Evolutionary conservation across 306 rosid species (phyloP), one percentile per base, ranked within the genome.

Genomic region (Trifolium subterraneum): DNA sequence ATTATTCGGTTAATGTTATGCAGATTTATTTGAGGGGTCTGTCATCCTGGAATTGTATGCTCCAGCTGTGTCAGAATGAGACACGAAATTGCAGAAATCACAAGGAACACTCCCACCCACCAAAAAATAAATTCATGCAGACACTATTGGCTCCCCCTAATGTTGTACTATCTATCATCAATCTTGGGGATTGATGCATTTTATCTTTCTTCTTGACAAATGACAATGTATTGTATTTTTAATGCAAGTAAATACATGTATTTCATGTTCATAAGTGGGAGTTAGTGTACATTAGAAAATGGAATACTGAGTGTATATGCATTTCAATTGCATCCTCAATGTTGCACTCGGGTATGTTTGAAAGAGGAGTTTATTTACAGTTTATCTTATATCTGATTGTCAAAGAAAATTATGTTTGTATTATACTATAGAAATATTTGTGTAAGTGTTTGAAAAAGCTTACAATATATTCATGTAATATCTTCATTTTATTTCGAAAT

Each of bases 241-340:
- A 27, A 35, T 78, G 85, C 51, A 77, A 68, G 64, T 77, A 84
- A 73, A 47, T 58, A 36, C 65, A 33, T 35, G 44, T 35, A 39
- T 79, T 68, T 35, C 69, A n/a, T 44, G 78, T 13, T 82, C 66
- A 58, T 29, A 52, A 45, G 18, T 74, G 47, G 31, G 74, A 18
- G 27, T 78, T 52, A 0, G 18, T 52, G 68, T 63, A 73, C 73
- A 72, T 72, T 16, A 56, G 18, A 33, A 56, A 33, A 66, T 20
- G 20, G 19, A 19, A 55, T 8, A 33, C 22, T 6, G 41, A 31
- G 36, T 35, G 68, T 22, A 27, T 15, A 20, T 9, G 25, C 61
- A 22, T 55, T 55, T 20, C 61, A 20, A 55, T 23, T 23, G 10
- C 31, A 55, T 55, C 29, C 33, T 55, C 31, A 20, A 22, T 55